phyloP scores from a whole-genome alignment of 345 rosid genomes.

The Populus tremula region DNA sequence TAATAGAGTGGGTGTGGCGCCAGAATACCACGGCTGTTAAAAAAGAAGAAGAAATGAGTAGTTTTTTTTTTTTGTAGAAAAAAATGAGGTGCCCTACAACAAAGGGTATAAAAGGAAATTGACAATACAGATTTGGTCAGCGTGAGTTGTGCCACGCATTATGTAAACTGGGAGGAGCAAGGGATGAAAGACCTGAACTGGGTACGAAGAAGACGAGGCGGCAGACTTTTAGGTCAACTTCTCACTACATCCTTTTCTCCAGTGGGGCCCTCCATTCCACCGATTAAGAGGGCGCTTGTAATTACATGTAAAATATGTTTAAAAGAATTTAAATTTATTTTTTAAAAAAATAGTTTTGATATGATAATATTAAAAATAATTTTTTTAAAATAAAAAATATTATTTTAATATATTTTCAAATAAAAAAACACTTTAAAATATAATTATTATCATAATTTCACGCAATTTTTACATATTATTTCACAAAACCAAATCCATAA shows the following conservation, averaged over 20 bases:
- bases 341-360: no score
- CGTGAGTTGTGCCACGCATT: constrained; percentile 35
- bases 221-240: constrained; percentile 31
- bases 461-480: no score
- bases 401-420: no score
- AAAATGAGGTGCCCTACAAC: neutral
- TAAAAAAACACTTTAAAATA: no score
- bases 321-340: no score
- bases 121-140: constrained; percentile 12
- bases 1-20: neutral
- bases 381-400: no score
- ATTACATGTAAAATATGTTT: no score
- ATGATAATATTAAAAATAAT: no score
- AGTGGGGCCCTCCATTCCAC: constrained; percentile 10
- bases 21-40: neutral
- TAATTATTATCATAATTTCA: no score
- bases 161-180: constrained; percentile 14
- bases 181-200: constrained; percentile 5
- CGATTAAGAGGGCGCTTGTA: no score
- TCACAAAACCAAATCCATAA: no score
- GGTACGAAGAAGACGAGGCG: constrained; percentile 11
- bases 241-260: neutral
- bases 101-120: constrained; percentile 14
- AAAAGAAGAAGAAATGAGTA: neutral
- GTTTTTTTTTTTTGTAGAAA: neutral